phyloP scores from a whole-genome alignment of 495 filamentous ascomycete genomes.

The Aspergillus heteromorphus region DNA sequence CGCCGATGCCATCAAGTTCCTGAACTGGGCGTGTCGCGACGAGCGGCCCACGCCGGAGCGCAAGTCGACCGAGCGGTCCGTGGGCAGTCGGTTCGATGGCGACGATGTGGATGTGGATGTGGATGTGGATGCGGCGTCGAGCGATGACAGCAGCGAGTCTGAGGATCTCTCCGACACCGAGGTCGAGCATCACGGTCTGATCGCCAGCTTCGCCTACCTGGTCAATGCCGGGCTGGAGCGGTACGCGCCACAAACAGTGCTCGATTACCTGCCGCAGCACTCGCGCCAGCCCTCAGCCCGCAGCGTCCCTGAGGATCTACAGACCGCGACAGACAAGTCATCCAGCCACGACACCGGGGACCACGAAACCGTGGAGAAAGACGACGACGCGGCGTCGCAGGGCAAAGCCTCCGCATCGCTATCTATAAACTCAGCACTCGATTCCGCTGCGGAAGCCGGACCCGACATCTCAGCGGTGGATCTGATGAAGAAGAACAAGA shows the following conservation, averaged over 20 bases:
- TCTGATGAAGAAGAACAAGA: conserved; percentile 25
- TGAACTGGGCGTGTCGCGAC: conserved; percentile 72
- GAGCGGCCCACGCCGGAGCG: conserved; percentile 20
- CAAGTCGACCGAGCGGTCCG: conserved; percentile 10
- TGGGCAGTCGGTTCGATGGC: conserved; percentile 8
- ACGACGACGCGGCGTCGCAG: conserved; percentile 21
- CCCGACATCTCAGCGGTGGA: conserved; percentile 21
- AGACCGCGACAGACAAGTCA: conserved; percentile 7
- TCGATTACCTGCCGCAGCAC: conserved; percentile 42
- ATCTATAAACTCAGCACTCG: conserved; percentile 19
- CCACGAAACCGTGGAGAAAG: conserved; percentile 6
- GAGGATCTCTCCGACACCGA: conserved; percentile 18
- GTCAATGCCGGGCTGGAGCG: conserved; percentile 36
- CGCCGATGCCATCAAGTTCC: conserved; percentile 74
- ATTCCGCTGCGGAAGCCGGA: conserved; percentile 17
- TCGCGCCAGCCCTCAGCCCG: conserved; percentile 33
- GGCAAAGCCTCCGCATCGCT: conserved; percentile 17
- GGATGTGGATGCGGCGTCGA: too few species aligned
- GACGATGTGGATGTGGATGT: conserved; percentile 10
- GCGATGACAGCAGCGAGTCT: conserved; percentile 12
- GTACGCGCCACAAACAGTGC: conserved; percentile 44
- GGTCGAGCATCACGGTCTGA: conserved; percentile 35
- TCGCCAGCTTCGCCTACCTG: conserved; percentile 39
- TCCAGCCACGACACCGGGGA: background rate
- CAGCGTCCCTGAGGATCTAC: conserved; percentile 14